A percentile compares a stretch with the other conserved stretches of the same genome.
These are phyloP conservation scores for Ophiosphaerella korrae DNA, from an alignment of 2,329 filamentous ascomycete species.

Conservation along the genomic window DNA sequence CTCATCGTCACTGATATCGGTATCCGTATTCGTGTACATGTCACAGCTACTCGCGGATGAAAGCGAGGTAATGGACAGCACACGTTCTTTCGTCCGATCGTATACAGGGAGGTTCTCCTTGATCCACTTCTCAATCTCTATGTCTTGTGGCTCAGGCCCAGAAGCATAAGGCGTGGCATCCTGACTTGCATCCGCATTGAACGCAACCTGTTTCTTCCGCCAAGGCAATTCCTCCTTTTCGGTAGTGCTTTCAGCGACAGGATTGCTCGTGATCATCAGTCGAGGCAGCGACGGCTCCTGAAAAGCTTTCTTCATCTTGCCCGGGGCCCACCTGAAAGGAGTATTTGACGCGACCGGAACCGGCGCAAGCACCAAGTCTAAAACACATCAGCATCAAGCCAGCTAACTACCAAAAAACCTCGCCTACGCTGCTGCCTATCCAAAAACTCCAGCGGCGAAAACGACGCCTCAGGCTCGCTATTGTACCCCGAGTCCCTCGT, in stretches of 20 bases:
- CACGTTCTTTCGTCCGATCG: conserved; percentile 27
- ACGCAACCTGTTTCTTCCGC: too few species aligned
- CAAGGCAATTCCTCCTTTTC: too few species aligned
- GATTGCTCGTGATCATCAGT: background rate
- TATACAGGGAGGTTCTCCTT: conserved; percentile 27
- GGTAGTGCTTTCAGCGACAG: too few species aligned
- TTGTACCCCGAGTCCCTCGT: conserved; percentile 41
- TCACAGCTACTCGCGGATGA: conserved; percentile 36
- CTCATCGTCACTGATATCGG: conserved; percentile 33
- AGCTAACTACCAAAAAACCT: background rate
- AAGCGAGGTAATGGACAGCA: conserved; percentile 31
- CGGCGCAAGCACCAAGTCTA: conserved; percentile 10
- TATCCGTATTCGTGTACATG: conserved; percentile 37
- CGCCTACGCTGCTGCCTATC: conserved; percentile 21
- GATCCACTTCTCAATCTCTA: conserved; percentile 33
- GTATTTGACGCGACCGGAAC: conserved; percentile 9
- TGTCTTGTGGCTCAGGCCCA: conserved; percentile 6
- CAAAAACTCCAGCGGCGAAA: conserved; percentile 31
- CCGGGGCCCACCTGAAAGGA: conserved; percentile 3
- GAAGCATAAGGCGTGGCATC: background rate
- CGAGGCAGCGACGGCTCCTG: background rate
- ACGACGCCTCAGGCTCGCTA: conserved; percentile 32
- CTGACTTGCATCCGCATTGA: background rate
- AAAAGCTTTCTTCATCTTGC: conserved; percentile 12
- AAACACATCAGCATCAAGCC: conserved; percentile 8